Base-by-base conservation (phyloP, 495 filamentous ascomycete species). In the Penicillium malachiteum region DNA sequence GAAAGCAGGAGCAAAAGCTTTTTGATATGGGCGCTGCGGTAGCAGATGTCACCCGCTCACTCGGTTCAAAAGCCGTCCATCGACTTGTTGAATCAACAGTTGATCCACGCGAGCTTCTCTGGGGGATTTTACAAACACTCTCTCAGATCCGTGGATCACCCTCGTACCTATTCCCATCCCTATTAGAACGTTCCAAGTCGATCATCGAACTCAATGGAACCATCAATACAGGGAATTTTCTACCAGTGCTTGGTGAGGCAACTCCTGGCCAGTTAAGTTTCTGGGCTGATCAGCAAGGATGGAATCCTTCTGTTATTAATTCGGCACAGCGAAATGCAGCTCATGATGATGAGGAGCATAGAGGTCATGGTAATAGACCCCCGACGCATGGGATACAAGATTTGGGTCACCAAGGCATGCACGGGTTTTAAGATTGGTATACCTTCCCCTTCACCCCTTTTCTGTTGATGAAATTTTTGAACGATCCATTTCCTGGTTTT, bases 91-190 rank as follows among this genome's bases (percentile, higher is more conserved):
- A 74, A 26, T 69, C 70, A 2, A 62, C 64, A 6, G 54, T 70
- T 48, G 68, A 74, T 35, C 70, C 74, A 21, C 69, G 67, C 18
- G 68, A 77, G 35, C 62, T 77, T 5, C 67, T 77, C 13, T 75
- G 72, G 74, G 72, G 72, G 12, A 74, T 77, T 18, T 62, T 77
- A 12, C 66, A 70, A 41, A 75, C 71, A 1, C 59, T 77, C 0
- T 71, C 71, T 11, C 72, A 71, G 26, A 77, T 75, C 40, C 72
- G 74, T 8, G 74, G 74, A 40, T 77, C 74, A n/a, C 67, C 71
- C 16, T 77, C 74, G 0, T 73, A 77, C 51, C 65, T 75, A n/a
- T 73, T 75, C 35, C 72, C 74, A 0, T 37, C 61, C 7, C 56
- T 77, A 1, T 30, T 77, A 10, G 72, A 72, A 17, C 71, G 70